A percentile compares a stretch with the other conserved stretches of the same genome.
Evolutionary conservation across 2,329 filamentous ascomycete genomes (phyloP).

Genomic region (Penicillium sp.): DNA sequence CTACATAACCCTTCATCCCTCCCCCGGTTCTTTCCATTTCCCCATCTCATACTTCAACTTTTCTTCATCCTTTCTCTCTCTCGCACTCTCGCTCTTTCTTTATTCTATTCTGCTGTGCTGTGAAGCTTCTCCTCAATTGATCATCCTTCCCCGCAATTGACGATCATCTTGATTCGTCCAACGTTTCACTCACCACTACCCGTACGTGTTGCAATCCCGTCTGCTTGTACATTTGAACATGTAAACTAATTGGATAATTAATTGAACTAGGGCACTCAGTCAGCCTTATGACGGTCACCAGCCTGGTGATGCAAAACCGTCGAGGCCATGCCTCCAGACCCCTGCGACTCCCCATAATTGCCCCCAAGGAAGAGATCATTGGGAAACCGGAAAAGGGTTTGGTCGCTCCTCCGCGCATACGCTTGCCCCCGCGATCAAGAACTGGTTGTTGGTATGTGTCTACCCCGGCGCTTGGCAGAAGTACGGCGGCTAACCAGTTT

Average conservation of each 20-base stretch:
- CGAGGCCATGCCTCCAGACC: constrained; percentile 37
- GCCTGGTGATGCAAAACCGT: constrained; percentile 39
- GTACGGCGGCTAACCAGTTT: constrained; percentile 14
- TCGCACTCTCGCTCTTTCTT: not conserved
- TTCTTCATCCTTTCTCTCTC: not conserved
- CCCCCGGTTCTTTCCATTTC: constrained; percentile 2
- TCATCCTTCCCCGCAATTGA: not conserved
- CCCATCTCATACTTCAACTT: not conserved
- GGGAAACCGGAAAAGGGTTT: constrained; percentile 33
- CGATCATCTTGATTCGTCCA: not conserved
- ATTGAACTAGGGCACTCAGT: constrained; percentile 4
- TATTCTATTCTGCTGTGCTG: not conserved
- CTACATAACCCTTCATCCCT: constrained; percentile 13
- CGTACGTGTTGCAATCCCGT: constrained; percentile 7
- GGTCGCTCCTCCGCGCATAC: constrained; percentile 42
- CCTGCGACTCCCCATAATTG: constrained; percentile 45
- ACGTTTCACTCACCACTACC: not conserved
- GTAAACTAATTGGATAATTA: not conserved
- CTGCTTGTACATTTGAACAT: constrained; percentile 10
- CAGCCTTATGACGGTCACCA: constrained; percentile 36
- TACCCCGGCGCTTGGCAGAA: not conserved
- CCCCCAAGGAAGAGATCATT: constrained; percentile 43
- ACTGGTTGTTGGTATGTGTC: constrained; percentile 54
- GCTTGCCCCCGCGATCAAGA: constrained; percentile 54
- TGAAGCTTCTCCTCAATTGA: not conserved